Base-by-base conservation (phyloP, 495 filamentous ascomycete genomes). In the Hypoxylon rickii region DNA sequence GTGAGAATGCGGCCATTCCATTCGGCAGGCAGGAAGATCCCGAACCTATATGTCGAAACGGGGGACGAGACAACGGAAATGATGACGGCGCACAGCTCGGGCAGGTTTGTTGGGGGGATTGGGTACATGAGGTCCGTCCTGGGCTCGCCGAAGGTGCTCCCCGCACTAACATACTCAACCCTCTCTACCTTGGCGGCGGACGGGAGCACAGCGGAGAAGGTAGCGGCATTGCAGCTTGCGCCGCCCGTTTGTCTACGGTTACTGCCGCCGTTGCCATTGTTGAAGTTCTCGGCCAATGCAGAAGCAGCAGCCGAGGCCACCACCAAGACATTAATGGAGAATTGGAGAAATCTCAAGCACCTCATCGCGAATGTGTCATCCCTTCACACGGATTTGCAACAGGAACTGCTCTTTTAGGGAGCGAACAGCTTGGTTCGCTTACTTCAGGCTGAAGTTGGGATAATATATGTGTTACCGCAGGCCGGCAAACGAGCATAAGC, bases 1-100 rank as follows among this genome's bases (percentile, higher is more conserved):
- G 73, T 61, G 13, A 81, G 69, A 53, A 79, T 76, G 3, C 77
- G 66, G 7, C 58, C 56, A 49, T 83, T 83, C 82, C 82, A 83
- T 7, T 59, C 48, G 0, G 72, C 57, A 0, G 80, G 82, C 12
- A 83, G 58, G 58, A 82, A 79, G 3, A 83, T 51, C 0, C 79
- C 80, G 34, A 82, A 73, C 24, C 76, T 72, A 51, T 75, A 82
- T 1, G 56, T 63, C 7, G 75, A 77, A 15, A 56, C 63, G 2
- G 63, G 15, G 5, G 77, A 79, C 1, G 74, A 77, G 0, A 60
- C 59, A 7, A 81, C 77, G 12, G 73, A 71, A 29, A 82, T 60
- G 1, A 71, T 73, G 8, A 80, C 71, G 5, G 76, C 79, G 51
- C 80, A 83, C 7, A 77, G 48, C 16, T 70, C 76, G 0, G 78